Evolutionary conservation across 495 filamentous ascomycete species (phyloP), one percentile per base, ranked within the genome.

Genomic region (Collariella sp.): DNA sequence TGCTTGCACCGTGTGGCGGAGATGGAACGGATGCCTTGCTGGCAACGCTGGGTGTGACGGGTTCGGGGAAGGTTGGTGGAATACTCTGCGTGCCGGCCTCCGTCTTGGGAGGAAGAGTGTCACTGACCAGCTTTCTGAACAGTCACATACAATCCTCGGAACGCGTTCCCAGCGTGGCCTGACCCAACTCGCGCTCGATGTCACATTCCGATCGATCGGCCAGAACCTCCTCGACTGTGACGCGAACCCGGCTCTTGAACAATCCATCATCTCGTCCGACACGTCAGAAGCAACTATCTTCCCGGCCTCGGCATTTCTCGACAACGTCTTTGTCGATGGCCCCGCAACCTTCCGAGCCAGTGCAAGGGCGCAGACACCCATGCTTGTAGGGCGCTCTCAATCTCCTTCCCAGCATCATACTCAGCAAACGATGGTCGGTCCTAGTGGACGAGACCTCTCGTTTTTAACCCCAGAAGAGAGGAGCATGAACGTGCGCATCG

Each of bases 71-170:
- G 83, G 91, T 95, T 59, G 33, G 77, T 70, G 24, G 19, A 33
- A 16, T n/a, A 13, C n/a, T 24, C 18, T 7, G 35, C 31, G 31
- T 5, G 11, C 35, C 35, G 15, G 3, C 15, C 11, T 12, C 12
- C 31, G 31, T 34, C 6, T 34, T 40, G 33, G 10, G 13, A 40
- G 47, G 20, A 49, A 62, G 67, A 42, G 63, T 57, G 44, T 38
- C n/a, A n/a, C 55, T 74, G 48, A 68, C 55, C 24, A 5, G 16
- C n/a, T n/a, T n/a, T n/a, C 6, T 34, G 1, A 3, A 23, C 61
- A 97, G 91, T 91, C 87, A 58, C 89, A 98, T 66, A 98, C 93
- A n/a, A 95, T 97, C 60, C 79, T 98, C 11, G 93, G 93, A 47
- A 91, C 87, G 16, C 85, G 83, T 58, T 80, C 79, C 13, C 86